These are phyloP conservation scores for Puccinia novopanici DNA, from an alignment of 1,284 basidiomycete species.

Conservation along the genomic window DNA sequence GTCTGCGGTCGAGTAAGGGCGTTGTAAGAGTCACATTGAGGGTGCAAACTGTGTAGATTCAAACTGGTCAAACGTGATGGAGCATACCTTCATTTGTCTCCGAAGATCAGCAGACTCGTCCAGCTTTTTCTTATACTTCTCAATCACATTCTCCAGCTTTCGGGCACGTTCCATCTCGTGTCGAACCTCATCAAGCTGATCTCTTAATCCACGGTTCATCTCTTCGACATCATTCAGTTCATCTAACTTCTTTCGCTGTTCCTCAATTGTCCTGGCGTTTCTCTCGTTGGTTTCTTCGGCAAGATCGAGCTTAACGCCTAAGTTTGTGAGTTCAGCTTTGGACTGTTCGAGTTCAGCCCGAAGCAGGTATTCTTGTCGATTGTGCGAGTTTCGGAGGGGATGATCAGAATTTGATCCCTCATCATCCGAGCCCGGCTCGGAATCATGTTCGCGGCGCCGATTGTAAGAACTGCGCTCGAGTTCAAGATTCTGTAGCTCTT, in stretches of 20 bases:
- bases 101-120: slow-evolving; percentile 88
- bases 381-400: slow-evolving; percentile 65
- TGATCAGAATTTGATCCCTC: slow-evolving; percentile 10
- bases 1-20: slow-evolving; percentile 62
- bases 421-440: slow-evolving; percentile 18
- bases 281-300: slow-evolving; percentile 32
- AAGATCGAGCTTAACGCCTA: slow-evolving; percentile 55
- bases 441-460: slow-evolving; percentile 27
- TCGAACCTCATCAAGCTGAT: slow-evolving; percentile 84
- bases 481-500: slow-evolving; percentile 29
- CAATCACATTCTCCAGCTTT: slow-evolving; percentile 94
- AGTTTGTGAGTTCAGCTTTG: slow-evolving; percentile 70
- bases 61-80: neutral
- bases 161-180: slow-evolving; percentile 86
- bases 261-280: slow-evolving; percentile 17
- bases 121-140: slow-evolving; percentile 98
- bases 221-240: slow-evolving; percentile 78
- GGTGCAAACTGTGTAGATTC: neutral
- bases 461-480: slow-evolving; percentile 6
- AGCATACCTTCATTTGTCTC: slow-evolving; percentile 74
- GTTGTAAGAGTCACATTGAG: neutral
- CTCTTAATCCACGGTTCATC: slow-evolving; percentile 76
- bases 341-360: slow-evolving; percentile 69
- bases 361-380: slow-evolving; percentile 66
- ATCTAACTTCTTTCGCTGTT: slow-evolving; percentile 63